Evolutionary conservation across 495 filamentous ascomycete genomes (phyloP), one percentile per base, ranked within the genome.

Genomic region (Aspergillus biplanus): DNA sequence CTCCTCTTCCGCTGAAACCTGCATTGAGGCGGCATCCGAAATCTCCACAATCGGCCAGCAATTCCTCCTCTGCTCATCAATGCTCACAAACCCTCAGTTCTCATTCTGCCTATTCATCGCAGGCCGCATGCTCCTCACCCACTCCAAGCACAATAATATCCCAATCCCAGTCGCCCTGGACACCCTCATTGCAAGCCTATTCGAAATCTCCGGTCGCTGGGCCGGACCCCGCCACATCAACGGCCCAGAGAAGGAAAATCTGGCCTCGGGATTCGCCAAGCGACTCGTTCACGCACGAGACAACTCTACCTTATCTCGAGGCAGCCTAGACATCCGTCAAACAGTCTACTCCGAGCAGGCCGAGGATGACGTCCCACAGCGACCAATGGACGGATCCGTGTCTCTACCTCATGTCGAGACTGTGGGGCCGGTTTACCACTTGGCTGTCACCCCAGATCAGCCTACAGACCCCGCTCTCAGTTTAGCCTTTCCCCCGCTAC

Each of bases 401-500:
- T 2, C 21, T 27, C 21, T 27, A 27, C 21, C 21, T 27, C 21
- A 27, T 27, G 21, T 27, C 21, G 21, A 27, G 21, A 27, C 21
- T 2, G 21, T 27, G 21, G 21, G 21, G 1, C 21, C 21, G 2
- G 21, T 16, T 8, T 33, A 13, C 16, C 15, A 7, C 39, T 8
- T 34, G 12, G 33, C 3, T 16, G 21, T 12, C 50, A 33, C 50
- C 42, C 39, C 8, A 7, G 65, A 69, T 27, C 59, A 65, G 13
- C 65, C 61, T 13, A 54, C 58, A n/a, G 62, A 68, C 32, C 47
- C 63, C 9, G 34, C 66, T 7, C 69, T 76, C 48, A 71, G 72
- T 16, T 57, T 78, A 5, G 75, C 75, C 0, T 78, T 73, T 39
- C 75, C 73, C 50, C 75, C 75, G 8, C 67, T 78, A 3, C 75